phyloP scores from a whole-genome alignment of 2,329 filamentous ascomycete genomes.

The Setomelanomma holmii region DNA sequence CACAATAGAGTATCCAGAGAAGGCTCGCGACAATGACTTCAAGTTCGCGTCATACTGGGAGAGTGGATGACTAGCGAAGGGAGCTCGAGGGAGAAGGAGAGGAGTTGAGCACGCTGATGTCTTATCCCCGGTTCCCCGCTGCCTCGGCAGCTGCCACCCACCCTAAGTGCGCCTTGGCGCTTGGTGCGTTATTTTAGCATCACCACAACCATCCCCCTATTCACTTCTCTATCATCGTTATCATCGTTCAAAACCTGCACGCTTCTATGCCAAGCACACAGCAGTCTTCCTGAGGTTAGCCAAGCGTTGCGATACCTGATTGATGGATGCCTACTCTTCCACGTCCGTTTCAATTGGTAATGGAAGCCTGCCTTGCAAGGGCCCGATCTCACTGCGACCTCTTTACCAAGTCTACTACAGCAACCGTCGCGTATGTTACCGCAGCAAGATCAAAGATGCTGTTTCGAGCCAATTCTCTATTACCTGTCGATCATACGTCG shows the following conservation, averaged over 20 bases:
- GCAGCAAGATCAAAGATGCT: no score
- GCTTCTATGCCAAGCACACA: background rate
- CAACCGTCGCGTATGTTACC: no score
- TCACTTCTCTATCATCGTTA: background rate
- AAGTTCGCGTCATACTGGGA: background rate
- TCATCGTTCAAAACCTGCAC: background rate
- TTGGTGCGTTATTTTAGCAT: background rate
- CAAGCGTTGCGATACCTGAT: background rate
- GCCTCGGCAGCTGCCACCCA: background rate
- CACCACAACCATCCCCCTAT: background rate
- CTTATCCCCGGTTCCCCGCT: background rate
- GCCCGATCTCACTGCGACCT: no score
- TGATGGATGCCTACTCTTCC: no score
- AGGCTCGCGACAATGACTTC: background rate
- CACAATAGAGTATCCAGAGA: background rate
- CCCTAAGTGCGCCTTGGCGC: background rate
- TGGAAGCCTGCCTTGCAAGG: no score
- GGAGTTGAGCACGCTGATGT: background rate
- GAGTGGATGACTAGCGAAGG: background rate
- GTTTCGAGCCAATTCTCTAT: no score
- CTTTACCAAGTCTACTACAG: no score
- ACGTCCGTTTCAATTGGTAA: no score
- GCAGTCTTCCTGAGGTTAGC: background rate
- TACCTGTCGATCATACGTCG: no score
- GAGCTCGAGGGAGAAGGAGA: background rate